Conservation (phyloP, 2,329 filamentous ascomycete species). For the Diaporthe citri region DNA sequence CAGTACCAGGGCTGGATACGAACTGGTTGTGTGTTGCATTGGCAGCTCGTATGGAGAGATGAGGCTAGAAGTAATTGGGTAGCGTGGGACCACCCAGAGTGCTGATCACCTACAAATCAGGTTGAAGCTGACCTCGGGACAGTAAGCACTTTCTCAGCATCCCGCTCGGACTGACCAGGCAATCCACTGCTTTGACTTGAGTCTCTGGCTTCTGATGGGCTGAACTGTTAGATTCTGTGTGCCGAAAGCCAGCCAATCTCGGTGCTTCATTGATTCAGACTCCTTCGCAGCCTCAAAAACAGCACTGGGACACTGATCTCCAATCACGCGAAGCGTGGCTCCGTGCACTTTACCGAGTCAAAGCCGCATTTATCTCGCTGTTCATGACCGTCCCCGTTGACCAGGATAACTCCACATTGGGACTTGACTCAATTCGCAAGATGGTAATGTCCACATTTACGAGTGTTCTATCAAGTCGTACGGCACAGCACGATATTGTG, state of each 20-base stretch:
- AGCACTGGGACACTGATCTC: too few relatives aligned
- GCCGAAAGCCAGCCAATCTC: neutral
- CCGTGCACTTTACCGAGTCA: too few relatives aligned
- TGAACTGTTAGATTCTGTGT: neutral
- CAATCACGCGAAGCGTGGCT: too few relatives aligned
- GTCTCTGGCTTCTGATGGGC: neutral
- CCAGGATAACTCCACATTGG: too few relatives aligned
- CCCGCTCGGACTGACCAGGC: neutral
- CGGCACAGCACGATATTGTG: too few relatives aligned
- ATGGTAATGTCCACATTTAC: too few relatives aligned
- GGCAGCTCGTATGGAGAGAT: conserved; percentile 13
- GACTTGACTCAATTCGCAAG: too few relatives aligned
- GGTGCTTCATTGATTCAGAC: neutral
- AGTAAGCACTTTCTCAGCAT: too few relatives aligned
- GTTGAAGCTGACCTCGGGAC: neutral
- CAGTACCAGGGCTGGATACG: neutral
- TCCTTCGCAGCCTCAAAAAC: too few relatives aligned
- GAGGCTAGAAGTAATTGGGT: neutral
- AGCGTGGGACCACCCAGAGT: neutral
- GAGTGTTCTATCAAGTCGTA: too few relatives aligned
- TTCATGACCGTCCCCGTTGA: too few relatives aligned
- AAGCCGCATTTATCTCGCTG: too few relatives aligned
- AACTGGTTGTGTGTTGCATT: neutral
- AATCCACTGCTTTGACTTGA: neutral
- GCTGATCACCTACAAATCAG: neutral